phyloP scores from a whole-genome alignment of 352 stramenopile genomes.

The Phytophthora sp. region DNA sequence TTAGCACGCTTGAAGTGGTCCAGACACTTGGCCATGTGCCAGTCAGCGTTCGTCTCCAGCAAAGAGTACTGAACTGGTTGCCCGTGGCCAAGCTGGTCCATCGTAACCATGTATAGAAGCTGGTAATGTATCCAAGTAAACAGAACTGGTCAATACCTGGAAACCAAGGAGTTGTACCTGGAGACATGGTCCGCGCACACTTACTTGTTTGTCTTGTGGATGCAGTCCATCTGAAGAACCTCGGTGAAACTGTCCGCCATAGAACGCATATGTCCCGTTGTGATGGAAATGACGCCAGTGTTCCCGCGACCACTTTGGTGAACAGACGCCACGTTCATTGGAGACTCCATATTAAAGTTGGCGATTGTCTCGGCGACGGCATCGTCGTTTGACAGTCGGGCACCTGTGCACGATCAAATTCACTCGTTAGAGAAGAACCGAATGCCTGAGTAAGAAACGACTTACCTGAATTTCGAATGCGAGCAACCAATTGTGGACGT shows the following conservation, averaged over 20 bases:
- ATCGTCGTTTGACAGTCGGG: constrained; percentile 5
- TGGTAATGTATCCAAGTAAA: constrained; percentile 19
- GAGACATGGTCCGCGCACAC: neutral
- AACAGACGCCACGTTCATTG: too few relatives aligned
- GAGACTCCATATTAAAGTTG: constrained; percentile 5
- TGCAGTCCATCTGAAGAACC: too few relatives aligned
- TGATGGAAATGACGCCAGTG: too few relatives aligned
- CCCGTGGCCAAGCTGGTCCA: constrained; percentile 8
- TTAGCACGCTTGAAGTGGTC: too few relatives aligned
- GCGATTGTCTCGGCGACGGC: constrained; percentile 9
- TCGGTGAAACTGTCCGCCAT: too few relatives aligned
- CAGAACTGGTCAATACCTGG: neutral
- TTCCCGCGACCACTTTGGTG: too few relatives aligned
- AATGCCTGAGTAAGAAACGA: neutral
- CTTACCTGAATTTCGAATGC: neutral
- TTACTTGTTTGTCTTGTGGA: too few relatives aligned
- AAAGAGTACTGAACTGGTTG: constrained; percentile 16
- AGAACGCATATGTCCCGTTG: too few relatives aligned
- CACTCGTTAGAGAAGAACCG: neutral
- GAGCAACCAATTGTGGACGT: neutral
- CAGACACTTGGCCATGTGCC: too few relatives aligned
- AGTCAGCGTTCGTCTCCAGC: too few relatives aligned
- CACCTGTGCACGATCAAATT: neutral
- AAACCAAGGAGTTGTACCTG: neutral
- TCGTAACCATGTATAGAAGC: constrained; percentile 4